Evolutionary conservation across 495 filamentous ascomycete genomes (phyloP), one percentile per base, ranked within the genome.

Genomic region (Pseudevernia furfuracea): DNA sequence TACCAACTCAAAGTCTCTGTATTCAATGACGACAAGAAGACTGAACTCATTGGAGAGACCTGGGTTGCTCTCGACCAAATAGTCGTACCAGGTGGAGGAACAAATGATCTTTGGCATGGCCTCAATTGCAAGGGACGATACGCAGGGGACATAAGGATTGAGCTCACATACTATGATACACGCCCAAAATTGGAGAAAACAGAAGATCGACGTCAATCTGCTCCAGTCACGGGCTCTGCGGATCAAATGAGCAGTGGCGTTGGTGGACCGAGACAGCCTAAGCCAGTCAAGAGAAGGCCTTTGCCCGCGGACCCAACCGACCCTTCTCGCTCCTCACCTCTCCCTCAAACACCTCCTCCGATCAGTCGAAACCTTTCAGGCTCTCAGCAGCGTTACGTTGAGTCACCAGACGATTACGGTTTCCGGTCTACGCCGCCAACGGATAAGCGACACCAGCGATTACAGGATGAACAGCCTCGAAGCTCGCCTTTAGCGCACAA

Each of bases 11-110:
- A 99, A 74, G 83, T 97, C 21, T 95, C 92, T 8, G 86, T 96
- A 8, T 97, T 97, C 80, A 97, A 96, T 72, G 93, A 98, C 70
- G 93, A 98, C 73, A 96, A 95, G 76, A 92, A 86, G 77, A 96
- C 92, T 1, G 93, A 98, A 60, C 72, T 98, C 66, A 96, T 98
- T 69, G 95, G 94, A 63, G 94, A 99, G 73, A 83, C 88, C 4
- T 96, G 89, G 86, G 82, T 97, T 55, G 86, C 88, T 70, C 77
- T 99, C 57, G 85, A 88, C 53, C 83, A 85, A 70, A 85, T 99
- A 59, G 78, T 99, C 59, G 82, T 92, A 28, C 82, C 84, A 5
- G 93, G 93, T 56, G 94, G 94, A 38, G 92, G 95, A 43, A 91
- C 96, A 69, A 91, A 86, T 68, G 94, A 97, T 73, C 81, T 88